Evolutionary conservation across 306 rosid species (phyloP), one percentile per base, ranked within the genome.

Genomic region (Glycine soja): DNA sequence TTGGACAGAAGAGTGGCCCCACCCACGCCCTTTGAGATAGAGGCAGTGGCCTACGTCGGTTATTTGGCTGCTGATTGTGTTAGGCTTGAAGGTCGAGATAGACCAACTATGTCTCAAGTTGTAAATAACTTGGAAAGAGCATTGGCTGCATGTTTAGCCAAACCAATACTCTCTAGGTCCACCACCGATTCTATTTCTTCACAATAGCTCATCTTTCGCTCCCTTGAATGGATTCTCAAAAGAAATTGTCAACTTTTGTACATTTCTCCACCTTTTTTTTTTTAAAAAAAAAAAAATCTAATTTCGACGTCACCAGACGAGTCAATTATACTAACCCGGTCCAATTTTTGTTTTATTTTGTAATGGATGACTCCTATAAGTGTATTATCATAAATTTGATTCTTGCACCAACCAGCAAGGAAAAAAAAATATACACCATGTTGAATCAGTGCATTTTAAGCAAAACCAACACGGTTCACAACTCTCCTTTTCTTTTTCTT

Each of bases 41-140:
- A 95, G 83, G 99, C 90, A 0, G 98, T 95, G 80, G 86, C 86
- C 0, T 91, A 83, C 46, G 93, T 95, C 7, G 98, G 98, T 2
- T 91, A 95, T 57, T 75, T 95, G 65, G 99, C 99, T 0, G 85
- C 88, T 3, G 97, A 95, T 72, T 95, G 99, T 82, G 98, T 95
- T 10, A 57, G 56, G 0, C 54, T 85, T 40, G 93, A 89, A 69
- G 98, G 97, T 4, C n/a, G 86, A 8, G 74, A 88, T 3, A 87
- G 99, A 72, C 99, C 99, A 11, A 68, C 78, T 0, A 95, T 93
- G 96, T 72, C 79, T 0, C 85, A 88, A 4, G 84, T 93, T 83
- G 97, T 88, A 61, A 82, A 79, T 61, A 75, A 67, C 79, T 81
- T 95, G 75, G 97, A 92, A 71, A 79, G 70, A 73, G 99, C 99